phyloP scores from a whole-genome alignment of 2,329 filamentous ascomycete genomes.

The Fusarium temperatum region DNA sequence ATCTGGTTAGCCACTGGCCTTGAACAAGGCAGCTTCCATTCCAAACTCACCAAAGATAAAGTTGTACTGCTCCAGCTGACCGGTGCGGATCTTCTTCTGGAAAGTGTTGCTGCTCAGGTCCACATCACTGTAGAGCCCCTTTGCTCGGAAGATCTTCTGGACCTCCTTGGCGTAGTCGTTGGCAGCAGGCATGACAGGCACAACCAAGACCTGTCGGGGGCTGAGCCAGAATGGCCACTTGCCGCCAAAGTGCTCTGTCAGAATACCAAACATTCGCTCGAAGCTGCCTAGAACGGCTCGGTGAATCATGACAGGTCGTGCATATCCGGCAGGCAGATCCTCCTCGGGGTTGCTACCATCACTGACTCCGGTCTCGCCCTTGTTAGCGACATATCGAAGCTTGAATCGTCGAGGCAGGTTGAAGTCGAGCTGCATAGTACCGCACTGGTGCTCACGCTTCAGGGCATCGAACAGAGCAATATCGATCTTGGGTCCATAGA shows the following conservation, averaged over 20 bases:
- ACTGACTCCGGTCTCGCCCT: constrained; percentile 53
- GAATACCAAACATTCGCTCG: constrained; percentile 74
- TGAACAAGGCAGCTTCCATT: background rate
- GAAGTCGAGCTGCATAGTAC: constrained; percentile 96
- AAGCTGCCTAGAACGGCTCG: constrained; percentile 81
- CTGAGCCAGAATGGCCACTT: constrained; percentile 93
- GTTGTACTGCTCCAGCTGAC: constrained; percentile 83
- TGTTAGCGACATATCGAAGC: constrained; percentile 61
- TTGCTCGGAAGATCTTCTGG: constrained; percentile 71
- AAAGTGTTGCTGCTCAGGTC: constrained; percentile 75
- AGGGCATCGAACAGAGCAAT: constrained; percentile 92
- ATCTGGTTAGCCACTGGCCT: constrained; percentile 22
- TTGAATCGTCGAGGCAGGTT: constrained; percentile 66
- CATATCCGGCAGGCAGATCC: constrained; percentile 72
- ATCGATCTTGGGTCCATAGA: constrained; percentile 99
- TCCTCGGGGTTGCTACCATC: constrained; percentile 54
- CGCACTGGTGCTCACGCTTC: constrained; percentile 66
- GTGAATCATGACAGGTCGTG: constrained; percentile 87
- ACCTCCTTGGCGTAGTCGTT: constrained; percentile 82
- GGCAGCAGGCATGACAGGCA: constrained; percentile 77
- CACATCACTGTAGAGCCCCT: constrained; percentile 73
- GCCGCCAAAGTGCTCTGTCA: constrained; percentile 85
- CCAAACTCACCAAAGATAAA: constrained; percentile 73
- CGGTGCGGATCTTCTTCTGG: constrained; percentile 88
- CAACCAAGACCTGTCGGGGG: constrained; percentile 75